Evolutionary conservation across 23 red algal genomes (phyloP), one percentile per base, ranked within the genome.

Genomic region (Gracilaria gracilis): DNA sequence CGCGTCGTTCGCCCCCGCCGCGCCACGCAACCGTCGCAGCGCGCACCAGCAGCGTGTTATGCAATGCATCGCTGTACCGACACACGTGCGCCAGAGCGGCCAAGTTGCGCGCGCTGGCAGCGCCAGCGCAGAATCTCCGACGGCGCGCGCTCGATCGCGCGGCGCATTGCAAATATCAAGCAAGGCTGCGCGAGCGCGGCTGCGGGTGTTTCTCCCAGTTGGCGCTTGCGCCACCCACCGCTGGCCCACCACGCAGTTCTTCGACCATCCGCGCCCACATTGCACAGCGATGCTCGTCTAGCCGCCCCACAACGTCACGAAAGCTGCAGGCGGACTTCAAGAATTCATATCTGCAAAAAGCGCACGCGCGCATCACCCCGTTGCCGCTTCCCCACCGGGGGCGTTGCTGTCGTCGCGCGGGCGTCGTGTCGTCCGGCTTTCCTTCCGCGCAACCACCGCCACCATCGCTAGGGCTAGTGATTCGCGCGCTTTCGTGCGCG

Each of bases 231-330:
- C n/a, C n/a, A n/a, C n/a, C n/a, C 16, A 6, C 7, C 9, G 6
- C 9, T 4, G 21, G 21, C 57, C 19, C 4, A 20, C n/a, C 84
- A 91, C 82, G 87, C 87, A 91, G 42, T 91, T 91, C 66, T 91
- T 91, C 87, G 87, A 91, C 42, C 57, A 61, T 24, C 87, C 87
- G 24, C 57, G 35, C 87, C 1, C 29, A 61, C 24, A 91, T 91
- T 72, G 87, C 87, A 15, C 66, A 82, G 14, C 28, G 87, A 8
- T 75, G 87, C 31, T 91, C 87, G 48, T 91, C 87, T 42, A 42
- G 73, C 9, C 73, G 58, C n/a, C 37, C 87, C 46, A 58, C 87
- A 23, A 91, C 87, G 34, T 91, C 87, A 6, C 67, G 49, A 53
- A 40, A 91, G 61, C 87, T 91, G 23, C 28, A 82, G 2, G 87